Base-by-base conservation (phyloP, 208 protist genomes). In the Novymonas esmeraldas region DNA sequence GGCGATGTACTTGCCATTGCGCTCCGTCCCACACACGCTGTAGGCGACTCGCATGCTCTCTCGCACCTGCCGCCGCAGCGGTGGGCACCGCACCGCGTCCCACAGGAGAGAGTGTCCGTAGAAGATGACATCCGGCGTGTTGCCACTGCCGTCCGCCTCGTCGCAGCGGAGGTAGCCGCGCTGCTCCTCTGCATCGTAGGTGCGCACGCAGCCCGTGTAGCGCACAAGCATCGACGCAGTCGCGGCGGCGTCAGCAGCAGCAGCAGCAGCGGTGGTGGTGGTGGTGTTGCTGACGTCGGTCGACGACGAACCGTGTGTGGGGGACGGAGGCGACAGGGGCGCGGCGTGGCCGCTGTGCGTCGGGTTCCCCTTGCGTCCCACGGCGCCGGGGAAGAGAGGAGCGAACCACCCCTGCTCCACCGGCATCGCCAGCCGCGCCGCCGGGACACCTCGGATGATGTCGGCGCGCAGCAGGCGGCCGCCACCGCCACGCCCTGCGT, bases 401-500 rank as follows among this genome's bases (percentile, higher is more conserved):
- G 71, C 50, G 64, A 94, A 94, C 89, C 89, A 94, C 1, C 77
- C 74, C 60, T 90, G 89, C 73, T 94, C 89, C 48, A 85, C 44
- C 29, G 68, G 71, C 31, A 87, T 76, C 20, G 84, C 83, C 63
- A 81, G 85, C 55, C 44, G 48, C 31, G 45, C 52, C 18, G 20
- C 51, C 18, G 81, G 72, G 5, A 73, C n/a, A 18, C 89, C 89
- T 6, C 81, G 78, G 14, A 94, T 78, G 51, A 81, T 70, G 56
- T 92, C 85, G 22, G 85, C 89, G 3, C 85, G 80, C 41, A 94
- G 78, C 39, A 90, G 79, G 2, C 89, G 83, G 16, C 58, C 69
- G 38, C 48, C 75, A 28, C 78, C 68, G 33, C 71, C 59, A 22
- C 78, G 78, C 6, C 34, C 73, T 18, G 73, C 68, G 20, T 73